Evolutionary conservation across 345 rosid genomes (phyloP).

Genomic region (Gossypium bickii): DNA sequence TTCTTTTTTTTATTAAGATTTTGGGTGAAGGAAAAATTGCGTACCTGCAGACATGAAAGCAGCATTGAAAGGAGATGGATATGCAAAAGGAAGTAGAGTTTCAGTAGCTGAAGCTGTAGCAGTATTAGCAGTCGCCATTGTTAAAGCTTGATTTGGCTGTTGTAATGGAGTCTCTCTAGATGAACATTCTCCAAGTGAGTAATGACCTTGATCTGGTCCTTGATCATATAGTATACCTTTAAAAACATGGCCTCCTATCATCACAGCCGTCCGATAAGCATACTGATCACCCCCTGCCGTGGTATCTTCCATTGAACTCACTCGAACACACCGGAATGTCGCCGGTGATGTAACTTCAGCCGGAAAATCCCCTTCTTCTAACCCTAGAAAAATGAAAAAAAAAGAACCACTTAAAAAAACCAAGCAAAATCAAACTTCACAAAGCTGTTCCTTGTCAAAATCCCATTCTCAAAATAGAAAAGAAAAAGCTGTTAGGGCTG

Average conservation of each 20-base stretch:
- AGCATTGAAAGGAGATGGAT: slow-evolving; percentile 42
- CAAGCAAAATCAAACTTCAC: not conserved
- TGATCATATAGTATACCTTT: slow-evolving; percentile 64
- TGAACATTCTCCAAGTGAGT: slow-evolving; percentile 26
- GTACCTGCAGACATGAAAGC: slow-evolving; percentile 51
- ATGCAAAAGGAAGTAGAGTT: slow-evolving; percentile 36
- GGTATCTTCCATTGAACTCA: slow-evolving; percentile 39
- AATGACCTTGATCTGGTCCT: slow-evolving; percentile 34
- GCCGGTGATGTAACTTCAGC: slow-evolving; percentile 42
- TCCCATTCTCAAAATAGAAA: not conserved
- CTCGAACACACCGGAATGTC: slow-evolving; percentile 45
- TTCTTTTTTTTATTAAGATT: slow-evolving; percentile 27
- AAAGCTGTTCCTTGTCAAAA: not conserved
- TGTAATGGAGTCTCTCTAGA: slow-evolving; percentile 8
- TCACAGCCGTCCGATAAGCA: slow-evolving; percentile 42
- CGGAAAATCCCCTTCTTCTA: slow-evolving; percentile 52
- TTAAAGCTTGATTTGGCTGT: slow-evolving; percentile 19
- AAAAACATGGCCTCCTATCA: slow-evolving; percentile 56
- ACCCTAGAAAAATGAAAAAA: slow-evolving; percentile 34
- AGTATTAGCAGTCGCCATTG: slow-evolving; percentile 24
- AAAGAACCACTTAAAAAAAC: not conserved
- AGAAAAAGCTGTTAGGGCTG: not conserved
- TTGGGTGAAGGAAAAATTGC: slow-evolving; percentile 63
- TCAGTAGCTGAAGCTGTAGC: slow-evolving; percentile 18
- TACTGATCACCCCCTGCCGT: slow-evolving; percentile 26